Evolutionary conservation across 768 basidiomycete species (phyloP).

Genomic region (Serendipita sp.): DNA sequence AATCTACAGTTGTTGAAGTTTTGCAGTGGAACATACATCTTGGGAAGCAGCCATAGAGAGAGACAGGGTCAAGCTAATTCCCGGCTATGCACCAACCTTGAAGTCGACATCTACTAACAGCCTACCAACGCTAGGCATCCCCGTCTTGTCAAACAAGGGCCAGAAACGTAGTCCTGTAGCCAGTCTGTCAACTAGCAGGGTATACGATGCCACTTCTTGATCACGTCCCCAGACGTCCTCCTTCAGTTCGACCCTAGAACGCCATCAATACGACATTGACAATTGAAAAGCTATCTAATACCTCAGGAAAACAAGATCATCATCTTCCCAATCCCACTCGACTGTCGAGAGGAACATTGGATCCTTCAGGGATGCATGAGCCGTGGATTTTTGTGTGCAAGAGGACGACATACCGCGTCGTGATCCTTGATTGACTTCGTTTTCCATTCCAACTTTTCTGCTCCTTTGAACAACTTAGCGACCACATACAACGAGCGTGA

Average conservation of each 20-base stretch:
- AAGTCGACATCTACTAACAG: conserved; percentile 19
- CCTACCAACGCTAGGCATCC: conserved; percentile 24
- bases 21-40: background rate
- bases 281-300: conserved; percentile 20
- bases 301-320: conserved; percentile 40
- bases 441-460: conserved; percentile 28
- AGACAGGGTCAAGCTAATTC: conserved; percentile 1
- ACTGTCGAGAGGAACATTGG: conserved; percentile 25
- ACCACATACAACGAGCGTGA: conserved; percentile 26
- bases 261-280: conserved; percentile 10
- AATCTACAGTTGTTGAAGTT: background rate
- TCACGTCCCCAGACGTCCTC: conserved; percentile 9
- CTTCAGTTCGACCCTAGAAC: background rate
- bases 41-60: background rate
- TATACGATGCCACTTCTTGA: conserved; percentile 14
- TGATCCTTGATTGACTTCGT: conserved; percentile 25
- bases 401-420: conserved; percentile 12
- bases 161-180: conserved; percentile 34
- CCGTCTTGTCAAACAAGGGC: conserved; percentile 33
- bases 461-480: conserved; percentile 30
- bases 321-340: conserved; percentile 34
- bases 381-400: background rate
- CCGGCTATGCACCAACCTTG: background rate
- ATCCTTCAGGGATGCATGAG: conserved; percentile 22
- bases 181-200: conserved; percentile 31